Evolutionary conservation across 2,329 filamentous ascomycete genomes (phyloP).

Genomic region (Fusarium veterinarium): DNA sequence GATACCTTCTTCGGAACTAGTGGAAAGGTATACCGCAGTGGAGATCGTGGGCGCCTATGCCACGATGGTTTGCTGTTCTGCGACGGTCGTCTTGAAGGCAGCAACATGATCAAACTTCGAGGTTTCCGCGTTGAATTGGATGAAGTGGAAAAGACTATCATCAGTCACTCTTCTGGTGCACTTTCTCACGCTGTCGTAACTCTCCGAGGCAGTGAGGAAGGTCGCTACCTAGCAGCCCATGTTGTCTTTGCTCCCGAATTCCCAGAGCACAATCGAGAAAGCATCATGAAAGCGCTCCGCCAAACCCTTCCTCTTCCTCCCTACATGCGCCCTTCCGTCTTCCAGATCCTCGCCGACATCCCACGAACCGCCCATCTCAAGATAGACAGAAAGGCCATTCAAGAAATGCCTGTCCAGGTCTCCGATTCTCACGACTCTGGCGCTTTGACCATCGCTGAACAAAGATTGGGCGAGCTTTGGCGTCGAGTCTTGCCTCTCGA

Average conservation of each 20-base stretch:
- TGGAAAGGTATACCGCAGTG: neutral
- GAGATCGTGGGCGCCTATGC: neutral
- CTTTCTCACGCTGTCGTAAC: neutral
- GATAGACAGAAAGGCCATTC: neutral
- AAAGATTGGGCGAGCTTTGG: neutral
- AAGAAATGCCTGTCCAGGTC: neutral
- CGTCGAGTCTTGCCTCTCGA: neutral
- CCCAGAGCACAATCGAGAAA: neutral
- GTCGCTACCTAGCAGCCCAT: neutral
- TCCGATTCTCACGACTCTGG: neutral
- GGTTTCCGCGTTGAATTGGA: neutral
- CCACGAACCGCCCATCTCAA: neutral
- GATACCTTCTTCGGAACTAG: neutral
- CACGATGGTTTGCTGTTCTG: neutral
- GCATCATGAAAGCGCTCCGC: fast-evolving
- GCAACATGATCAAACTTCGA: neutral
- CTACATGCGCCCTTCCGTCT: neutral
- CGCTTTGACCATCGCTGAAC: neutral
- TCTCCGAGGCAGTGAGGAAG: neutral
- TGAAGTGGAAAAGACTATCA: neutral
- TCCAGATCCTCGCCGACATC: neutral
- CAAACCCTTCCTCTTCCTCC: neutral
- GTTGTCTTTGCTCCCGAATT: neutral
- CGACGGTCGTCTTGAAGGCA: neutral
- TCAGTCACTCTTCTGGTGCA: neutral